These are phyloP conservation scores for Inosperma sp. DNA, from an alignment of 768 basidiomycete genomes.

Conservation along the genomic window DNA sequence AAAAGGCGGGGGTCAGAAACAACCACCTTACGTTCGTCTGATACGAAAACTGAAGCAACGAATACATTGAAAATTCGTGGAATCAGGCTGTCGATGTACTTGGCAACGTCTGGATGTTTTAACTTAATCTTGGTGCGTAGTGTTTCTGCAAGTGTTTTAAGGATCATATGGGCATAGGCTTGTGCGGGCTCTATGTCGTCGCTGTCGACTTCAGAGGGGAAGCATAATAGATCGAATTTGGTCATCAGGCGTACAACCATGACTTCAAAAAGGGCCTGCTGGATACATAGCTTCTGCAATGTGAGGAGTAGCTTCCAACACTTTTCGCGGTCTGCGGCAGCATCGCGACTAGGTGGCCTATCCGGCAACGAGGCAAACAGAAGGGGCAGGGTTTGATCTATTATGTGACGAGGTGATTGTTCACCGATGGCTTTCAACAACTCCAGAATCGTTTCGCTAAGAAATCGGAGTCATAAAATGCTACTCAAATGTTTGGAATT, in stretches of 20 bases:
- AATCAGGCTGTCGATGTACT: slow-evolving; percentile 75
- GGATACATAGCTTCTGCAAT: slow-evolving; percentile 67
- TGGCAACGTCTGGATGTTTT: slow-evolving; percentile 68
- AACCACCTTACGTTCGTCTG: slow-evolving; percentile 25
- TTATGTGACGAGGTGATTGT: slow-evolving; percentile 58
- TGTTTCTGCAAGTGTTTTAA: slow-evolving; percentile 63
- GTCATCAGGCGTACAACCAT: slow-evolving; percentile 72
- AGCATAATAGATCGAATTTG: slow-evolving; percentile 70
- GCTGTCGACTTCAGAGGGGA: slow-evolving; percentile 23
- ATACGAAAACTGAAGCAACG: slow-evolving; percentile 37
- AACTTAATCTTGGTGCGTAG: slow-evolving; percentile 43
- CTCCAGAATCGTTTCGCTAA: slow-evolving; percentile 55
- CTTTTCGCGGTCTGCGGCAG: slow-evolving; percentile 49
- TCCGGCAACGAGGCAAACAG: slow-evolving; percentile 77
- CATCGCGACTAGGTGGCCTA: slow-evolving; percentile 50
- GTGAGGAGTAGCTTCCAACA: slow-evolving; percentile 66
- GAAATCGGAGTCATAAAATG: slow-evolving; percentile 2
- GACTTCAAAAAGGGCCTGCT: slow-evolving; percentile 76
- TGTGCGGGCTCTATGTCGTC: slow-evolving; percentile 57
- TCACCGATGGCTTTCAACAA: slow-evolving; percentile 60
- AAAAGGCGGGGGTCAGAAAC: slow-evolving; percentile 51
- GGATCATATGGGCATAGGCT: slow-evolving; percentile 82
- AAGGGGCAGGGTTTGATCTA: slow-evolving; percentile 71
- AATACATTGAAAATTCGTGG: slow-evolving; percentile 66
- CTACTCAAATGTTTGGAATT: neutral